phyloP scores from a whole-genome alignment of 2,329 filamentous ascomycete species.

The Fusarium anguioides region DNA sequence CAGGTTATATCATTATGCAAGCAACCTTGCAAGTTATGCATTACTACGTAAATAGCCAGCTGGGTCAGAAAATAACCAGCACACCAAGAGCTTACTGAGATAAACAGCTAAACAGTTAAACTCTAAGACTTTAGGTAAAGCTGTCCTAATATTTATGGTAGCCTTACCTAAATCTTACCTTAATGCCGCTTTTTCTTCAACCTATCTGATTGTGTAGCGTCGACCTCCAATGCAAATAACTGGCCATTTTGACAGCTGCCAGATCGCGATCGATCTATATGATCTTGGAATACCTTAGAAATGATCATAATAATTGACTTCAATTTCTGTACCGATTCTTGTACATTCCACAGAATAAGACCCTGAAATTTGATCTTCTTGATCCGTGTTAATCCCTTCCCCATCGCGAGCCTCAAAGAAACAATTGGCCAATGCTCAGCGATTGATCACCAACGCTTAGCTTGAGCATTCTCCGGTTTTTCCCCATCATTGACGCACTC shows the following conservation, averaged over 20 bases:
- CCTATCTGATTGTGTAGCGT: slow-evolving; percentile 6
- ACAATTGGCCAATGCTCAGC: slow-evolving; percentile 28
- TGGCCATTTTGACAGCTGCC: slow-evolving; percentile 14
- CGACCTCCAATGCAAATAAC: slow-evolving; percentile 25
- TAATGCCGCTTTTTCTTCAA: too few relatives aligned
- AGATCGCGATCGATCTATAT: slow-evolving; percentile 38
- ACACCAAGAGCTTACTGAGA: too few relatives aligned
- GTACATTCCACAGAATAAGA: slow-evolving; percentile 29
- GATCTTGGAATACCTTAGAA: neutral
- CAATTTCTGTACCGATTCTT: slow-evolving; percentile 25
- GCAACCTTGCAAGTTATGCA: slow-evolving; percentile 13
- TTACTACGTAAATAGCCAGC: slow-evolving; percentile 16
- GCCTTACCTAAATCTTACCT: too few relatives aligned
- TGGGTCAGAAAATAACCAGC: too few relatives aligned
- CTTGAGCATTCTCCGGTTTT: slow-evolving; percentile 36
- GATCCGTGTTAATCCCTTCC: slow-evolving; percentile 34
- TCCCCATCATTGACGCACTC: slow-evolving; percentile 39
- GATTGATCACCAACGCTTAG: slow-evolving; percentile 36
- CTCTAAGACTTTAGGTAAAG: too few relatives aligned
- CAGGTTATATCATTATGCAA: neutral
- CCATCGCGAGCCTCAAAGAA: slow-evolving; percentile 21
- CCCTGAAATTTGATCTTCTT: slow-evolving; percentile 29
- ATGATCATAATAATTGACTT: neutral
- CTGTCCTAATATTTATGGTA: too few relatives aligned
- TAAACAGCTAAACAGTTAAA: too few relatives aligned